A percentile compares a stretch with the other conserved stretches of the same genome.
Evolutionary conservation across 2,329 filamentous ascomycete genomes (phyloP).

Genomic region (Elsinoe necatrix): DNA sequence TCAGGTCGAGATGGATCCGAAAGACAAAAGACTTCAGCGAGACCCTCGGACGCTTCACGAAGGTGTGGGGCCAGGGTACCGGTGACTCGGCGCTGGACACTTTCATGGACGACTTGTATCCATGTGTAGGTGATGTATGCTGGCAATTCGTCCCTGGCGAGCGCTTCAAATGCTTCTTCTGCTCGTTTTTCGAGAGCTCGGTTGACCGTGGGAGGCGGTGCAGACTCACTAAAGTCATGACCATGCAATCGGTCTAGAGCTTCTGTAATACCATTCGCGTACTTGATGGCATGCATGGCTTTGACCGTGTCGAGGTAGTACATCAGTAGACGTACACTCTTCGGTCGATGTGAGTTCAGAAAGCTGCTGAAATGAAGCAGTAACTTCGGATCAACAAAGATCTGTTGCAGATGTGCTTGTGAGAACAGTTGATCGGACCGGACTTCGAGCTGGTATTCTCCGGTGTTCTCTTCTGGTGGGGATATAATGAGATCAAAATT

Average conservation of each 20-base stretch:
- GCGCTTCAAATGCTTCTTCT: conserved; percentile 53
- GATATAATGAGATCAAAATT: conserved; percentile 46
- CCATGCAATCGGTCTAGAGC: conserved; percentile 50
- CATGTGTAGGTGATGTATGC: conserved; percentile 63
- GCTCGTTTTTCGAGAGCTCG: conserved; percentile 54
- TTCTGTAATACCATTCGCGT: conserved; percentile 60
- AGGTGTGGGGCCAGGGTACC: conserved; percentile 57
- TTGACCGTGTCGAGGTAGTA: conserved; percentile 68
- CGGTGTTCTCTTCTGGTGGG: conserved; percentile 27
- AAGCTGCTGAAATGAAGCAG: conserved; percentile 61
- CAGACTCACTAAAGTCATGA: conserved; percentile 47
- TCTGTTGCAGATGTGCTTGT: conserved; percentile 53
- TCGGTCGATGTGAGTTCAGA: conserved; percentile 50
- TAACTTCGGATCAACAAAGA: conserved; percentile 56
- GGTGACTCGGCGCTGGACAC: conserved; percentile 59
- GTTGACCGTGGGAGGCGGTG: conserved; percentile 49
- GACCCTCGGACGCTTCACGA: conserved; percentile 60
- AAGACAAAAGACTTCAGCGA: conserved; percentile 69
- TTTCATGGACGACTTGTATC: conserved; percentile 60
- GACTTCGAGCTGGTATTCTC: conserved; percentile 51
- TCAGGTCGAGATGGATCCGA: conserved; percentile 65
- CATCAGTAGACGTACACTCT: conserved; percentile 56
- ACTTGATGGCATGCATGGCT: conserved; percentile 60
- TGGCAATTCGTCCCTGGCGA: conserved; percentile 61
- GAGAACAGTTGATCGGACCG: conserved; percentile 60